Base-by-base conservation (phyloP, 1,284 basidiomycete genomes). In the Stygiomarasmius scandens region DNA sequence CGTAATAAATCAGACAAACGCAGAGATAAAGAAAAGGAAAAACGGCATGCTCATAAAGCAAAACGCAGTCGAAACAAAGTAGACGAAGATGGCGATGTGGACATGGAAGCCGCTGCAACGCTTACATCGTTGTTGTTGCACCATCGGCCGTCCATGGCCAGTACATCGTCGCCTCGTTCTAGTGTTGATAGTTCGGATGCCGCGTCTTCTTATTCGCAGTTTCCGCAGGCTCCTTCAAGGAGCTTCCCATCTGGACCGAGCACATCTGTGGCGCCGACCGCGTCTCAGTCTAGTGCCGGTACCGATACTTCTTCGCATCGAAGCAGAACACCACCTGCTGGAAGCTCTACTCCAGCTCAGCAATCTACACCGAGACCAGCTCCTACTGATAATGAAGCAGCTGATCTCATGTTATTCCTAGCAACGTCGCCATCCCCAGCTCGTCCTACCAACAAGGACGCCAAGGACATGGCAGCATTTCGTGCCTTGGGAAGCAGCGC, bases 351-450 rank as follows among this genome's bases (percentile, higher is more conserved):
- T 48, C 58, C 52, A 24, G 41, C 44, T 27, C 61, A 70, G 57
- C 67, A 66, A 23, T 71, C 69, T 11, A 77, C 77, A 4, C 77
- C 75, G 50, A 73, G 71, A 19, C 71, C 77, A 53, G 77, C 76
- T 27, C 80, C 82, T 20, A 80, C 80, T 27, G 89, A 91, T 65
- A 86, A 83, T 63, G 90, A 92, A 66, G 90, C 90, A 0, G 89
- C 90, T 24, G 88, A 90, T 67, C 73, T 92, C 44, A 89, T 92
- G 83, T 75, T 92, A 38, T 89, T 83, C 70, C 81, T 92, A 49
- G 90, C 90, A 43, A 91, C 90, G 6, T 91, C 89, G 2, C 90
- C 90, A 0, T 91, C 89, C 0, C 90, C 90, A 5, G 87, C 78
- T n/a, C 82, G 89, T 47, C 79, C 82, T 16, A 73, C 74, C 23